Evolutionary conservation across 495 filamentous ascomycete species (phyloP), one percentile per base, ranked within the genome.

Genomic region (Penicillium simplicissimum): DNA sequence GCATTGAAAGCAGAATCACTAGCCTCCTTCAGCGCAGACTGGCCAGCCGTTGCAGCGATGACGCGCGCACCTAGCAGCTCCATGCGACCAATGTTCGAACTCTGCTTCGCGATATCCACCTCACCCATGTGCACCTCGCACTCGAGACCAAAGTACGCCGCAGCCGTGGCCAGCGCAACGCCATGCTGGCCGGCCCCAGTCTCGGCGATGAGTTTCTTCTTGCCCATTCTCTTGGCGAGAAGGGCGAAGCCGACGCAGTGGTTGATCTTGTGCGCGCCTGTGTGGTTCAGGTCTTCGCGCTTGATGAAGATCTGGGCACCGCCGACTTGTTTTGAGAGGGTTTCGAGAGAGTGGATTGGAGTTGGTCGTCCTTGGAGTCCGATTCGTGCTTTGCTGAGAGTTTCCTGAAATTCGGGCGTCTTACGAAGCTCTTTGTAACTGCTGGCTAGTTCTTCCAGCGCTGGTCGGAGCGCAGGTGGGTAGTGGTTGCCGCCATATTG

Each of bases 101-200:
- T 93, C 73, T 98, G 93, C 57, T 93, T 87, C 17, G 92, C 85
- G 35, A 98, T 92, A 73, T 98, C 93, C 73, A 97, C 92, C 17
- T 90, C 92, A 60, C 93, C 93, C 93, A 98, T 98, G 78, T 90
- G 97, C 43, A 98, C 87, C 23, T 90, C 94, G 72, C 93, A 98
- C 68, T 93, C 88, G 90, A 98, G 90, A 69, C 91, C 92, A 67
- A 98, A 97, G 73, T 95, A 95, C 60, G 93, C 93, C 62, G 93
- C 96, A n/a, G 96, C 92, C 0, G 93, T 97, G 0, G 93, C 93
- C 10, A 92, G 96, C 4, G 93, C 93, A 14, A 98, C 94, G 78
- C 93, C 93, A 75, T 98, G 93, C 72, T 97, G 93, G 33, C 93
- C 93, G n/a, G 93, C 93, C 55, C 93, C 93, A 11, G 93, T 97